Evolutionary conservation across 2,329 filamentous ascomycete species (phyloP), one percentile per base, ranked within the genome.

Genomic region (Annulohypoxylon truncatum): DNA sequence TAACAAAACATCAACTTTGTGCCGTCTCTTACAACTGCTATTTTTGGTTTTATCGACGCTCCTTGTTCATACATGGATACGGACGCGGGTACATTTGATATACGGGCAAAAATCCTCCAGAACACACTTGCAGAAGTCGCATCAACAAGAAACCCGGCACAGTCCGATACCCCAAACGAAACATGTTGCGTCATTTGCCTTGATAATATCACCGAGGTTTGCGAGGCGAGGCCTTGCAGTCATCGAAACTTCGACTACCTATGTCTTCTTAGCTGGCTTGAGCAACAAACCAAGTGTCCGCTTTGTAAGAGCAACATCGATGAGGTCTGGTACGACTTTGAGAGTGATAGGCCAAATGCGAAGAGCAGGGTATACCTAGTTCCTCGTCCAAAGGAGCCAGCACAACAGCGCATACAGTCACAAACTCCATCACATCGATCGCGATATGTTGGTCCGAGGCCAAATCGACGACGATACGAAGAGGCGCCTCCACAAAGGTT

Each of bases 171-270:
- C 38, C 64, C 61, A 38, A 74, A 77, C 64, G 74, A 77, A 54
- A 81, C 85, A 68, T 88, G 85, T 74, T 97, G 94, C 78, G 93
- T 96, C 68, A 96, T 98, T 78, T 98, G 94, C 78, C 88, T 97
- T 66, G 92, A 95, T 61, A 75, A 81, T 56, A 84, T 97, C 74
- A 87, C 88, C 8, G 92, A 96, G 73, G 81, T 87, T 55, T 93
- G 92, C 68, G 83, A 90, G 53, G 87, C 92, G 6, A 81, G 85
- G 18, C 94, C 94, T 6, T 98, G 94, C 82, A 85, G 87, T 42
- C 94, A 98, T 81, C 80, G 83, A 61, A 88, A 89, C 71, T 97
- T 96, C 77, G 94, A 97, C 82, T 96, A 94, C 75, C 78, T 93
- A 10, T 98, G 94, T 77, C 85, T 97, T 4, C 80, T 90, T 20